Percentiles rank a stretch among this genome's conserved stretches.
Conservation (phyloP, 257 asterid species). For the Penstemon davidsonii region DNA sequence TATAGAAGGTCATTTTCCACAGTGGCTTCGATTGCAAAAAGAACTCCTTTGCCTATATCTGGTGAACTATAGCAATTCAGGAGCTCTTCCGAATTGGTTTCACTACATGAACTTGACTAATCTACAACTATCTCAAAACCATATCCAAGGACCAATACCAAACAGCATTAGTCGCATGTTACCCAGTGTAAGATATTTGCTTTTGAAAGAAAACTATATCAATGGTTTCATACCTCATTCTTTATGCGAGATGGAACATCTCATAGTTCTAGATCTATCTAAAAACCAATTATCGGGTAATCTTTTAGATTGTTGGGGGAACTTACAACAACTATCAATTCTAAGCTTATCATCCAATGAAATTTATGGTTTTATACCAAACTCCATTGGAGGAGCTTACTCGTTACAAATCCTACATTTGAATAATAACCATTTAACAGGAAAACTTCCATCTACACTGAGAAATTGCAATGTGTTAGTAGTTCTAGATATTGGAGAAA, state of each 20-base stretch:
- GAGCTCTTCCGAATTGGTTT: slow-evolving; percentile 15
- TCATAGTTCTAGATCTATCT: not conserved
- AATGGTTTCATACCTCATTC: slow-evolving; percentile 1
- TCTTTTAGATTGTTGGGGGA: slow-evolving; percentile 5
- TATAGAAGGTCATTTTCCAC: too few species aligned
- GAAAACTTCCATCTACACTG: slow-evolving; percentile 9
- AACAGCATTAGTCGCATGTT: not conserved
- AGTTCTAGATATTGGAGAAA: slow-evolving; percentile 8
- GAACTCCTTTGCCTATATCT: not conserved
- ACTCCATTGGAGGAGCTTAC: slow-evolving; percentile 13
- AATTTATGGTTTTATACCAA: slow-evolving; percentile 12
- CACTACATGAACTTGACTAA: not conserved
- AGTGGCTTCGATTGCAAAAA: slow-evolving; percentile 3
- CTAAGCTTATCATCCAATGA: slow-evolving; percentile 4
- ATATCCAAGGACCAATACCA: not conserved
- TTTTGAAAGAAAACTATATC: not conserved
- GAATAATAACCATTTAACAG: not conserved
- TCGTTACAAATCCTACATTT: not conserved
- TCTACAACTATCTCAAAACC: not conserved
- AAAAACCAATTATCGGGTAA: slow-evolving; percentile 6
- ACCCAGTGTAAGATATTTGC: not conserved
- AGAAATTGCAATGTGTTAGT: not conserved
- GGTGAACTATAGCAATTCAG: slow-evolving; percentile 4
- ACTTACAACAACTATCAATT: not conserved
- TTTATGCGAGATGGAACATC: not conserved